A percentile compares a stretch with the other conserved stretches of the same genome.
Evolutionary conservation across 176 grass and related monocot species (phyloP).

Genomic region (Themeda triandra): DNA sequence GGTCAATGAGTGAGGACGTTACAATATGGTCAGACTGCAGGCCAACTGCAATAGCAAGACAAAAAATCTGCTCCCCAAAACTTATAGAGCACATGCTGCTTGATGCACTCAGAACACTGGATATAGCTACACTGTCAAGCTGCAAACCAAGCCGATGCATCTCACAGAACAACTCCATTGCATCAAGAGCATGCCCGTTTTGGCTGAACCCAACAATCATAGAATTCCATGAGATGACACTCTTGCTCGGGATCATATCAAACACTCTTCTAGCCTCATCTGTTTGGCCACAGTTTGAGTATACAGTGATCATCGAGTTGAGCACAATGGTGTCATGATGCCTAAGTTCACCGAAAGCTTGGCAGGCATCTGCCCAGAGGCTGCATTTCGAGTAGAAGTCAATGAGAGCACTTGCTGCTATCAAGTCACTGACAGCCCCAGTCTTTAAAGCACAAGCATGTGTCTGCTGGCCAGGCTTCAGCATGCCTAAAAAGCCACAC

Average conservation of each 20-base stretch:
- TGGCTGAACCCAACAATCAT: slow-evolving; percentile 70
- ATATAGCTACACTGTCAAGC: slow-evolving; percentile 58
- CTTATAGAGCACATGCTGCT: slow-evolving; percentile 60
- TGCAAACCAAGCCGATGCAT: slow-evolving; percentile 45
- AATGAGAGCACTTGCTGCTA: slow-evolving; percentile 69
- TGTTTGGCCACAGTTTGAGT: slow-evolving; percentile 57
- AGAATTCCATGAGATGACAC: slow-evolving; percentile 74
- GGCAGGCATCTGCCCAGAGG: slow-evolving; percentile 68
- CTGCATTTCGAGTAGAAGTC: slow-evolving; percentile 72
- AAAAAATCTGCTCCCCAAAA: slow-evolving; percentile 64
- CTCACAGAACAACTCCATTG: slow-evolving; percentile 48
- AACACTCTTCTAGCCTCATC: slow-evolving; percentile 56
- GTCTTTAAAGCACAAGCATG: slow-evolving; percentile 50
- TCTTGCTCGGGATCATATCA: slow-evolving; percentile 49
- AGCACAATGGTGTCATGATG: slow-evolving; percentile 60
- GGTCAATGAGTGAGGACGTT: slow-evolving; percentile 55
- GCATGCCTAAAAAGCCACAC: slow-evolving; percentile 28
- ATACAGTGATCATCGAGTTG: slow-evolving; percentile 67
- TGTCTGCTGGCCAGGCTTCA: slow-evolving; percentile 32
- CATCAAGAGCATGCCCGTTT: slow-evolving; percentile 52
- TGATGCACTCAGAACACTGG: slow-evolving; percentile 65
- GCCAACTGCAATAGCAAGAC: slow-evolving; percentile 42
- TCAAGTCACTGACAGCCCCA: slow-evolving; percentile 43
- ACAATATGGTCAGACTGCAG: slow-evolving; percentile 44
- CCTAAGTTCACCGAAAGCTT: slow-evolving; percentile 48